Evolutionary conservation across 306 rosid genomes (phyloP), one percentile per base, ranked within the genome.

Genomic region (Quercus wislizeni): DNA sequence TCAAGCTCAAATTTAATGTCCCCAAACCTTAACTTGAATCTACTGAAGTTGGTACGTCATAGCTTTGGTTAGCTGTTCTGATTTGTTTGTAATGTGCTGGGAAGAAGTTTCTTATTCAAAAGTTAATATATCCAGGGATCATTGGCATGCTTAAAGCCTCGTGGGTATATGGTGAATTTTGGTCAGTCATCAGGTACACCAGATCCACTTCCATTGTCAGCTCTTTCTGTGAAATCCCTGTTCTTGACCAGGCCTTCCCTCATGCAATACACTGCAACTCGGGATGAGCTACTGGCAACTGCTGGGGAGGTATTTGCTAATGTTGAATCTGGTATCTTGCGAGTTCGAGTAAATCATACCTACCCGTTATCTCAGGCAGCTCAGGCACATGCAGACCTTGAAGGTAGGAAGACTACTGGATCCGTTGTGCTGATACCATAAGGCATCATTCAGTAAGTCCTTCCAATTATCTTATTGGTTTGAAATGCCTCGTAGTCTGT

Each of bases 161-260:
- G 86, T 77, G 91, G 99, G 23, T 86, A 89, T 89, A 90, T 95
- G 98, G 97, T 95, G 41, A 85, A 79, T 84, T 95, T 92, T 49
- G 98, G 99, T 63, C 96, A 91, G 85, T 90, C 99, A 31, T 95
- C 98, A 3, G 99, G 99, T 55, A n/a, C 84, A 9, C 97, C 97
- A 5, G 99, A 95, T 55, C 97, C 97, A 25, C 81, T 95, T 69
- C 99, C 97, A 43, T 83, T 95, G 73, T 86, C 99, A 19, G 82
- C 89, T 17, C 70, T 95, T 76, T 82, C 91, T 57, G 73, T 80
- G 23, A 95, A 95, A 74, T 88, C 98, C 13, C 69, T 92, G 75
- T 92, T 90, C 88, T 86, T 95, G 89, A 91, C 98, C 15, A 87
- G 99, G 85, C 99, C 99, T 4, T 61, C 81, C 76, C 74, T 95